Conservation (phyloP, 2,329 filamentous ascomycete genomes). For the Colletotrichum truncatum region DNA sequence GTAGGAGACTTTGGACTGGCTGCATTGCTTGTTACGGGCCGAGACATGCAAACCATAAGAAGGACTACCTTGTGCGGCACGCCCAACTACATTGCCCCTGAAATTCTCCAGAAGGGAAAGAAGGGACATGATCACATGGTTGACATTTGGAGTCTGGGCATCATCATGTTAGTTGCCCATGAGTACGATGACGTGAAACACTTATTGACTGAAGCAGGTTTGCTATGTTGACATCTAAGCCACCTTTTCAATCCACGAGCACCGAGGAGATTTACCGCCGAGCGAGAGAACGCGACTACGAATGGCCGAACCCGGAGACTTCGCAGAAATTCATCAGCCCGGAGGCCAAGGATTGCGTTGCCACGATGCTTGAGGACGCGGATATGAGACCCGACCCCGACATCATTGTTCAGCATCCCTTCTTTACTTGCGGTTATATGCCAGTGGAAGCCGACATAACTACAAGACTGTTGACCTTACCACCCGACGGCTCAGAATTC, state of each 20-base stretch:
- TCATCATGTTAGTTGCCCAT: conserved; percentile 78
- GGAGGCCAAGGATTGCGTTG: conserved; percentile 82
- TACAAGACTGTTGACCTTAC: conserved; percentile 62
- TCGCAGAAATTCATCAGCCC: conserved; percentile 76
- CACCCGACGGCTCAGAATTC: conserved; percentile 67
- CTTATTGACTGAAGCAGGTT: conserved; percentile 65
- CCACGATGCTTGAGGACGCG: conserved; percentile 78
- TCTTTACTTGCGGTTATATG: conserved; percentile 81
- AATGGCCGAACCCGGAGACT: conserved; percentile 76
- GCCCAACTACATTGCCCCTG: conserved; percentile 97
- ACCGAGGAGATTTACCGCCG: conserved; percentile 86
- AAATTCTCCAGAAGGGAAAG: conserved; percentile 93
- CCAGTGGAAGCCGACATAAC: conserved; percentile 70
- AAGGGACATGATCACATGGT: conserved; percentile 98
- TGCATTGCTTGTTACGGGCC: conserved; percentile 88
- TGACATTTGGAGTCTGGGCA: conserved; percentile 97
- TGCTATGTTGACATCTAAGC: conserved; percentile 95
- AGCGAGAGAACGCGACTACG: conserved; percentile 77
- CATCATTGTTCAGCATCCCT: conserved; percentile 80
- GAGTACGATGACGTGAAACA: not conserved
- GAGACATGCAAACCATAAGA: conserved; percentile 84
- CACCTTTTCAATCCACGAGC: conserved; percentile 93
- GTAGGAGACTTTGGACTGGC: conserved; percentile 97
- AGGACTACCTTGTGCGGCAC: conserved; percentile 96
- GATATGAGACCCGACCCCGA: conserved; percentile 80